phyloP scores from a whole-genome alignment of 1,284 basidiomycete species.

The Trichosporon inkin region DNA sequence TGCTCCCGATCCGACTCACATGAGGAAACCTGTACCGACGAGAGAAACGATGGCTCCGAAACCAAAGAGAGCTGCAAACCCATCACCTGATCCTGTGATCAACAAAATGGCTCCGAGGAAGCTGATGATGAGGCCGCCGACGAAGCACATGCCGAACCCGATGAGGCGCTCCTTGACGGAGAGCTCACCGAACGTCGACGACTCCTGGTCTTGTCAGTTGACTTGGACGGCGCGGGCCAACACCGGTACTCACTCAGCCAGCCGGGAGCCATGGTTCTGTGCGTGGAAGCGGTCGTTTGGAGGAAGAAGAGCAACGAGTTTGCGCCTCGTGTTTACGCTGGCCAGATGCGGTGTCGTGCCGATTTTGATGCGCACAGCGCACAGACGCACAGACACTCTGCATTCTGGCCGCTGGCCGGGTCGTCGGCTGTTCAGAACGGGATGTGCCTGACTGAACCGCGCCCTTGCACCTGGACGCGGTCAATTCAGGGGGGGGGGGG shows the following conservation, averaged over 20 bases:
- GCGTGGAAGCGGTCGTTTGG: neutral
- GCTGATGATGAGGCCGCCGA: constrained; percentile 69
- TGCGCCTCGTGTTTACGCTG: too few relatives aligned
- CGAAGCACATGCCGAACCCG: constrained; percentile 72
- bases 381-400: too few relatives aligned
- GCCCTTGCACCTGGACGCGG: too few relatives aligned
- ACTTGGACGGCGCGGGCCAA: too few relatives aligned
- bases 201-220: constrained; percentile 44
- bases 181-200: constrained; percentile 74
- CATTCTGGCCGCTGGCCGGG: too few relatives aligned
- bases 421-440: too few relatives aligned
- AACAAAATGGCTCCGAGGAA: constrained; percentile 69
- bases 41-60: constrained; percentile 78
- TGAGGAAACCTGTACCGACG: constrained; percentile 81
- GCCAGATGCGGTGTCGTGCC: too few relatives aligned
- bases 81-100: constrained; percentile 64
- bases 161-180: constrained; percentile 74
- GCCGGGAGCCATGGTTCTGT: constrained; percentile 15
- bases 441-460: too few relatives aligned
- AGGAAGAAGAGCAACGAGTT: neutral
- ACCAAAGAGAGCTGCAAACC: constrained; percentile 83
- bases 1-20: constrained; percentile 58
- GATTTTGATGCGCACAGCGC: too few relatives aligned
- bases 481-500: too few relatives aligned
- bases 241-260: constrained; percentile 36